These are phyloP conservation scores for Cyberlindnera mycetangii DNA, from an alignment of 805 yeast species.

Conservation along the genomic window DNA sequence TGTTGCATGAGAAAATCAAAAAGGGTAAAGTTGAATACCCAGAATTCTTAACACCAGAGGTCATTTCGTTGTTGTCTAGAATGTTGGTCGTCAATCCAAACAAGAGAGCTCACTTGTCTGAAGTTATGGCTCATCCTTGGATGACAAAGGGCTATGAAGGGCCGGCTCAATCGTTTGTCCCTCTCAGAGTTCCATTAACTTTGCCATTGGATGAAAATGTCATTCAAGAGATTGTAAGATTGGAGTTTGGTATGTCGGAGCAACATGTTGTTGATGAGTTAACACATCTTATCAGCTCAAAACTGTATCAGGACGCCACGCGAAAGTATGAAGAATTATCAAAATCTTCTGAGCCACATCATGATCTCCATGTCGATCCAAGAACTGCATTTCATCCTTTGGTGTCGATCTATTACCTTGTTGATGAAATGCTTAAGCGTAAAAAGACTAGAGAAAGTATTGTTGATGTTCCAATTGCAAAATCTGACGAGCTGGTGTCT, in stretches of 20 bases:
- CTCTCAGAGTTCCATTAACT: conserved; percentile 71
- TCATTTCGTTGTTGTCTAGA: conserved; percentile 72
- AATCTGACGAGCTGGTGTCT: conserved; percentile 7
- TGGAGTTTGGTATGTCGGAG: conserved; percentile 71
- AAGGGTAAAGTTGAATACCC: conserved; percentile 93
- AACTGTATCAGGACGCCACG: conserved; percentile 60
- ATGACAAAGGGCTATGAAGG: conserved; percentile 84
- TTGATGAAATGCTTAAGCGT: conserved; percentile 77
- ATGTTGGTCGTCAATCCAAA: conserved; percentile 91
- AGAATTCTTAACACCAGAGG: conserved; percentile 70
- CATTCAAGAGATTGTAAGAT: conserved; percentile 67
- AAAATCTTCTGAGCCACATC: conserved; percentile 9
- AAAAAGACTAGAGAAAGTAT: conserved; percentile 54
- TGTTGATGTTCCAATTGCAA: conserved; percentile 24
- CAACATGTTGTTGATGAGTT: conserved; percentile 56
- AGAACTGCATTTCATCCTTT: conserved; percentile 86
- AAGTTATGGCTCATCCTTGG: conserved; percentile 91
- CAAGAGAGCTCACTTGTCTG: conserved; percentile 74
- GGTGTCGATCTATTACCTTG: conserved; percentile 80
- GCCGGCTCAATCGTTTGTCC: conserved; percentile 67
- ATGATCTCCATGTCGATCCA: conserved; percentile 42
- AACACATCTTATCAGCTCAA: conserved; percentile 54
- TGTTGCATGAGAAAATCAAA: conserved; percentile 90
- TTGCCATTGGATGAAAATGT: conserved; percentile 67
- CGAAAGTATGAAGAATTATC: conserved; percentile 51